These are phyloP conservation scores for Wallacemonas sp. DNA, from an alignment of 208 protist genomes.

Conservation along the genomic window DNA sequence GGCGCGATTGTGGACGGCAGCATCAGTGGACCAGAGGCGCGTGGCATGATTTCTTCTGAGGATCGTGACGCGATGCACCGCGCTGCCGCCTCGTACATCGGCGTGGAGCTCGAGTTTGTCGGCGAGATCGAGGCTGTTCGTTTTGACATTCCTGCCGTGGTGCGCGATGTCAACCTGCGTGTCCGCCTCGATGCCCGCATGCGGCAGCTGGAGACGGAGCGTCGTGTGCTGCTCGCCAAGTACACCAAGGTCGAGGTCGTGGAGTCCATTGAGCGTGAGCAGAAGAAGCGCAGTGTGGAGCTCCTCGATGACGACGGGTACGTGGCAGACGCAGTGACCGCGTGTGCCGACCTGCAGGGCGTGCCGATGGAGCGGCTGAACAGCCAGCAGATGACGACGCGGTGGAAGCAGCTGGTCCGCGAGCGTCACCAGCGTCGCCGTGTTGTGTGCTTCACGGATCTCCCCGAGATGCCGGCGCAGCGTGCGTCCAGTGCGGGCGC, in stretches of 20 bases:
- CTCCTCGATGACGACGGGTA: slow-evolving; percentile 44
- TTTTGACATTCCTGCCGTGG: slow-evolving; percentile 31
- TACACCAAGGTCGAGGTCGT: slow-evolving; percentile 32
- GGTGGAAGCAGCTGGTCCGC: slow-evolving; percentile 40
- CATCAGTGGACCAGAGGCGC: background rate
- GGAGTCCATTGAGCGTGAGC: slow-evolving; percentile 48
- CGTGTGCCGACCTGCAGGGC: slow-evolving; percentile 14
- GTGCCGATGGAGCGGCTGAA: slow-evolving; percentile 25
- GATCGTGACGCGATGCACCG: background rate
- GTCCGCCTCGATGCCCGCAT: slow-evolving; percentile 35
- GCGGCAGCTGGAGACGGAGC: slow-evolving; percentile 40
- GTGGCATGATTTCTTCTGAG: background rate
- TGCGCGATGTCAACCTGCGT: slow-evolving; percentile 58
- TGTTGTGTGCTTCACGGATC: slow-evolving; percentile 44
- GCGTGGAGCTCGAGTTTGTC: slow-evolving; percentile 22
- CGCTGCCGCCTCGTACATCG: background rate
- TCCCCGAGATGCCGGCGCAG: slow-evolving; percentile 19
- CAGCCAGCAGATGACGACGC: slow-evolving; percentile 34
- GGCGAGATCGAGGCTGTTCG: slow-evolving; percentile 25
- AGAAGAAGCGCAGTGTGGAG: slow-evolving; percentile 56
- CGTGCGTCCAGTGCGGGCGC: slow-evolving; percentile 13
- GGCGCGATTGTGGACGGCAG: background rate
- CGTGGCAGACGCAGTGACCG: slow-evolving; percentile 25
- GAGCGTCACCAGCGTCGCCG: slow-evolving; percentile 34
- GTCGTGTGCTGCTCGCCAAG: slow-evolving; percentile 26